Evolutionary conservation across 148 eudicot species (phyloP).

Genomic region (Oxyria digyna): DNA sequence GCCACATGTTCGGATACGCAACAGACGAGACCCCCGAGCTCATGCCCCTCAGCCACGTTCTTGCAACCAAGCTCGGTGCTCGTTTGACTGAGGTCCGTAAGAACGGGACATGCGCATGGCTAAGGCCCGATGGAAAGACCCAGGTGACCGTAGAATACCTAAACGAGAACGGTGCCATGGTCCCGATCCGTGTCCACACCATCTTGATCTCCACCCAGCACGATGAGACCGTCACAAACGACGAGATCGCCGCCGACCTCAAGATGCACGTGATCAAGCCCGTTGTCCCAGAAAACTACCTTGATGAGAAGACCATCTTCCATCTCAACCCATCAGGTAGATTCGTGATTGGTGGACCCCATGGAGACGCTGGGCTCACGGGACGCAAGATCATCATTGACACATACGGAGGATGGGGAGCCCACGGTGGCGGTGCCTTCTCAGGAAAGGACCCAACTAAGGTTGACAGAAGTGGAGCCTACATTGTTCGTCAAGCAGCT

Average conservation of each 20-base stretch:
- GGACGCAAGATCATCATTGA: constrained; percentile 50
- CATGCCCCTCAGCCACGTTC: constrained; percentile 40
- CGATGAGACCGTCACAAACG: constrained; percentile 36
- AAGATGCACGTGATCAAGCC: constrained; percentile 43
- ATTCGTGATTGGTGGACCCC: constrained; percentile 46
- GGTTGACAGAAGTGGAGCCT: constrained; percentile 46
- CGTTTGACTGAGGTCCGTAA: constrained; percentile 34
- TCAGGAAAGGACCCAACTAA: constrained; percentile 47
- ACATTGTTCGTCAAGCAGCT: constrained; percentile 38
- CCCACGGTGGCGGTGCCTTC: constrained; percentile 47
- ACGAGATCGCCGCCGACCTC: constrained; percentile 24
- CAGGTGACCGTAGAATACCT: constrained; percentile 34
- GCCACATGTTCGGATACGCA: constrained; percentile 47
- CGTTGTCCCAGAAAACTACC: constrained; percentile 42
- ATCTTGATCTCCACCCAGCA: constrained; percentile 37
- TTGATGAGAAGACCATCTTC: constrained; percentile 53
- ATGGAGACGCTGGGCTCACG: constrained; percentile 41
- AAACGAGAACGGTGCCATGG: constrained; percentile 33
- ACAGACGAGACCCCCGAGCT: constrained; percentile 44
- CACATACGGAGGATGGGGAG: constrained; percentile 45
- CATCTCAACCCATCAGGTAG: constrained; percentile 49
- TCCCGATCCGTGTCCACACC: constrained; percentile 32
- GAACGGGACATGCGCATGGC: constrained; percentile 30
- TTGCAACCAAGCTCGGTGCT: constrained; percentile 30
- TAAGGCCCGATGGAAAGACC: constrained; percentile 38